Percentiles rank a stretch among this genome's conserved stretches.
phyloP scores from a whole-genome alignment of 2,329 filamentous ascomycete species.

The Mollisia scopiformis region DNA sequence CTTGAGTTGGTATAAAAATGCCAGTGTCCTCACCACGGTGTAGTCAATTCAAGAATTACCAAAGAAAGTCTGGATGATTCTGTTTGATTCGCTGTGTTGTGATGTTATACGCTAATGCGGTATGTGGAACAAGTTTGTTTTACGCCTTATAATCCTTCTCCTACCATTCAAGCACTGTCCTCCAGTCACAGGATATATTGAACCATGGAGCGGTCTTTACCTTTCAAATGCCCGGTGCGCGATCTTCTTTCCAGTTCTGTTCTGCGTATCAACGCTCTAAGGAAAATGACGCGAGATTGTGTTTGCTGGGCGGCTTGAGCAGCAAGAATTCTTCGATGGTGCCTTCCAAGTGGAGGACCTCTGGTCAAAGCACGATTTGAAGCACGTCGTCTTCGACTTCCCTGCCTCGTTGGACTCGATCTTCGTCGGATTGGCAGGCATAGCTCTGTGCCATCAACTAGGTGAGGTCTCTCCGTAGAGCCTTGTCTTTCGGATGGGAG shows the following conservation, averaged over 20 bases:
- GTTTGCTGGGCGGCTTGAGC: background rate
- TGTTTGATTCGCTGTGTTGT: background rate
- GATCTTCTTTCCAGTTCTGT: background rate
- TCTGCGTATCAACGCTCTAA: background rate
- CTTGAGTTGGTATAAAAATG: conserved; percentile 92
- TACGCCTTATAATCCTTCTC: too few relatives aligned
- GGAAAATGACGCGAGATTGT: background rate
- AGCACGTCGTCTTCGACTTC: background rate
- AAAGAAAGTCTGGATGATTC: background rate
- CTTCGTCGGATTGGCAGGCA: too few relatives aligned
- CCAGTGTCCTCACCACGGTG: conserved; percentile 86
- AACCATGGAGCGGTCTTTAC: too few relatives aligned
- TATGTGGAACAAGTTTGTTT: background rate
- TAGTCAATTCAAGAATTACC: conserved; percentile 10
- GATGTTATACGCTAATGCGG: background rate
- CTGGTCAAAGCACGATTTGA: background rate
- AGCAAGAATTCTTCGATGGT: background rate
- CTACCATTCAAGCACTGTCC: too few relatives aligned
- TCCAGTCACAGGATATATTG: too few relatives aligned
- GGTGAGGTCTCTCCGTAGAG: too few relatives aligned
- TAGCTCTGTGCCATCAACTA: too few relatives aligned
- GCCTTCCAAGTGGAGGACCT: background rate
- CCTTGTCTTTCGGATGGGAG: too few relatives aligned
- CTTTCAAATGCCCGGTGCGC: background rate
- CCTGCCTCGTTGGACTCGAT: background rate